phyloP scores from a whole-genome alignment of 257 asterid genomes.

The Paraleonurus japonicus region DNA sequence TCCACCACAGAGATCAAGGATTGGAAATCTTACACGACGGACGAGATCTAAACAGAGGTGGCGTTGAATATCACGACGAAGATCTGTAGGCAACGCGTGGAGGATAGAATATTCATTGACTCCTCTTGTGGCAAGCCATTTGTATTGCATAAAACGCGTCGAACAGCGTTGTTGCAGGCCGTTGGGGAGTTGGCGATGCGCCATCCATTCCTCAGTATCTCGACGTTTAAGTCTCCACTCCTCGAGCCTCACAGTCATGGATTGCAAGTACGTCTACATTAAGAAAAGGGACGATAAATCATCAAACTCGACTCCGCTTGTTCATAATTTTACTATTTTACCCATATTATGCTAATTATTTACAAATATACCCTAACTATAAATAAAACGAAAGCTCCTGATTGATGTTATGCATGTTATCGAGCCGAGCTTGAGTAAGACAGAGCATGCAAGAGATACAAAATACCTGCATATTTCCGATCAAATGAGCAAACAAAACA shows the following conservation, averaged over 20 bases:
- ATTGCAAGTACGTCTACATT: conserved; percentile 77
- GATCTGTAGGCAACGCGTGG: conserved; percentile 70
- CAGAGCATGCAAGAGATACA: neutral
- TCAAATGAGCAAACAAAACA: conserved; percentile 84
- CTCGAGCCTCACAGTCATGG: conserved; percentile 88
- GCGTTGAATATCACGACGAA: conserved; percentile 81
- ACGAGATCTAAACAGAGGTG: conserved; percentile 88
- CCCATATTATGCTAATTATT: neutral
- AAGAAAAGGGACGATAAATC: neutral
- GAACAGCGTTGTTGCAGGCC: conserved; percentile 60
- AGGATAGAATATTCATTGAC: conserved; percentile 77
- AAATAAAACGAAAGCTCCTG: neutral
- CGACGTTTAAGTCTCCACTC: conserved; percentile 88
- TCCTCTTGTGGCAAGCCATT: conserved; percentile 87
- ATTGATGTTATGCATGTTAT: neutral
- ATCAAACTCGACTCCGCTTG: neutral
- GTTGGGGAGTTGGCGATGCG: conserved; percentile 80
- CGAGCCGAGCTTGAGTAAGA: neutral
- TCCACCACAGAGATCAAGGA: neutral
- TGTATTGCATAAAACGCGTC: conserved; percentile 74
- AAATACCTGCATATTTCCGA: conserved; percentile 92
- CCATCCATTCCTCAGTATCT: conserved; percentile 97
- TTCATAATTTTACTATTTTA: neutral
- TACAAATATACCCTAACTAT: neutral
- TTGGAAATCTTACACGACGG: conserved; percentile 60